Evolutionary conservation across 2,329 filamentous ascomycete genomes (phyloP).

Genomic region (Colletotrichum sp.): DNA sequence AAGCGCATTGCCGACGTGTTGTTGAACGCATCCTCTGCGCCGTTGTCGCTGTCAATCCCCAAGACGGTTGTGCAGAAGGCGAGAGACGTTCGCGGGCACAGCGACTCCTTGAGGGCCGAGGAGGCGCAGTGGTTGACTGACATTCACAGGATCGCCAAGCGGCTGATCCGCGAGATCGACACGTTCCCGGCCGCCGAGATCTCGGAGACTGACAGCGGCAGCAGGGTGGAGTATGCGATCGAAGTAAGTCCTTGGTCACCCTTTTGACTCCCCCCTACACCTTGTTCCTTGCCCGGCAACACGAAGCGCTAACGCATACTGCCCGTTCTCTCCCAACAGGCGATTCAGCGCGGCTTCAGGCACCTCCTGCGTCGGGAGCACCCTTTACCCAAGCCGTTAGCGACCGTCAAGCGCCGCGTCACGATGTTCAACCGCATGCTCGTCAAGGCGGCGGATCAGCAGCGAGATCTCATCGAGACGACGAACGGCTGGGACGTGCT

Average conservation of each 20-base stretch:
- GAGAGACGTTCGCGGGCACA: not conserved
- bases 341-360: not conserved
- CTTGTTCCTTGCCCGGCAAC: not conserved
- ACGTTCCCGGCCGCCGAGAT: not conserved
- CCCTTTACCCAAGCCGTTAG: not conserved
- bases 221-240: not conserved
- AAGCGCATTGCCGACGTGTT: not conserved
- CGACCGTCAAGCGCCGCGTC: not conserved
- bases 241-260: not conserved
- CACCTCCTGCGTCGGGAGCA: not conserved
- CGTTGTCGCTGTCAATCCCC: not conserved
- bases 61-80: not conserved
- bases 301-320: not conserved
- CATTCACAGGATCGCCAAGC: not conserved
- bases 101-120: not conserved
- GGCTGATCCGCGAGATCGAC: not conserved
- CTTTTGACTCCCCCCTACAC: not conserved
- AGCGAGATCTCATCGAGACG: not conserved
- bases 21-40: not conserved
- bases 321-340: not conserved
- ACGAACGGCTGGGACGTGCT: not conserved
- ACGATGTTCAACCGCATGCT: not conserved
- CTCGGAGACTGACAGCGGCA: not conserved
- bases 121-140: not conserved
- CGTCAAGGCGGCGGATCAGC: not conserved